A percentile compares a stretch with the other conserved stretches of the same genome.
These are phyloP conservation scores for Tremella yokohamensis DNA, from an alignment of 768 basidiomycete species.

Conservation along the genomic window DNA sequence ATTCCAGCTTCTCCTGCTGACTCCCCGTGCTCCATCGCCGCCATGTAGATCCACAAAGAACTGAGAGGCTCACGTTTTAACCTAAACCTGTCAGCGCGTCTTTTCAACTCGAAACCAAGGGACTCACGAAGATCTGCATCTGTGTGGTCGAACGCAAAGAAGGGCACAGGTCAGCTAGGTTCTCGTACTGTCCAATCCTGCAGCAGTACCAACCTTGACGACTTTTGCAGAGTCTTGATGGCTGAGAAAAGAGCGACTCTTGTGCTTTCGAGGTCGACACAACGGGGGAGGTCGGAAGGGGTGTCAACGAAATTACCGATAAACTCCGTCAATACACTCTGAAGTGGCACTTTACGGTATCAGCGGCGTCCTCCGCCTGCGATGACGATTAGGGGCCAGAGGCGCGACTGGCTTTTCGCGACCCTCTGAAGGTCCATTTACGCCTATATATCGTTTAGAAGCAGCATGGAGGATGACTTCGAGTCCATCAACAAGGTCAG, in stretches of 20 bases:
- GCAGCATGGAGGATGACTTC: conserved; percentile 3
- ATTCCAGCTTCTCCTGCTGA: neutral
- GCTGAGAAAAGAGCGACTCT: neutral
- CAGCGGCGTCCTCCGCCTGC: neutral
- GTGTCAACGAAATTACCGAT: no score
- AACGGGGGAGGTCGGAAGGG: no score
- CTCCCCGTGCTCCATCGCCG: no score
- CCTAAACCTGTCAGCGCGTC: conserved; percentile 15
- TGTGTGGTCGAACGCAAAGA: conserved; percentile 1
- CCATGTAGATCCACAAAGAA: neutral
- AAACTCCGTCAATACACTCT: no score
- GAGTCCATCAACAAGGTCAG: conserved; percentile 1
- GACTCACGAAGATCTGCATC: conserved; percentile 48
- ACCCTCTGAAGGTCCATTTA: neutral
- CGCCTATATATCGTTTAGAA: no score
- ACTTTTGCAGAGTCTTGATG: conserved; percentile 26
- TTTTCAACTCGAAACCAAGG: neutral
- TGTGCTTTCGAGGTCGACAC: no score
- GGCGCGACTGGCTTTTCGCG: conserved; percentile 1
- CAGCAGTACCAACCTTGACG: neutral
- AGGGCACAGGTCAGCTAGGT: neutral
- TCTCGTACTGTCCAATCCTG: neutral
- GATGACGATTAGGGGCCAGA: neutral
- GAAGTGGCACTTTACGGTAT: neutral
- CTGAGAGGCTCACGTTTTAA: conserved; percentile 37